Conservation (phyloP, 495 filamentous ascomycete species). For the Lentithecium fluviatile region DNA sequence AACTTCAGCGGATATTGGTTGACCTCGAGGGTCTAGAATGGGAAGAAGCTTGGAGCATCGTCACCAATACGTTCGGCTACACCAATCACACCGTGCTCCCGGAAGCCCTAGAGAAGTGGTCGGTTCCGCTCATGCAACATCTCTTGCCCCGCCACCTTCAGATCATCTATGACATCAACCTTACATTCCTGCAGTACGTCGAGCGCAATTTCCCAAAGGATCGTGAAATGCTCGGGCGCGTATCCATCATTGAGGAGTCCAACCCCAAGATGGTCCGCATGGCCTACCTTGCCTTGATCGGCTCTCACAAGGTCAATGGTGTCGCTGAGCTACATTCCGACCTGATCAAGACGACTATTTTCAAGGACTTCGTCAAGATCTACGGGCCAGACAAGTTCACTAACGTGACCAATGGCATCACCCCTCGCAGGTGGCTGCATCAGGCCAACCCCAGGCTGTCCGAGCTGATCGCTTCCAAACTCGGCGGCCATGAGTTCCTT, state of each 20-base stretch:
- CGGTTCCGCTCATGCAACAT: slow-evolving; percentile 86
- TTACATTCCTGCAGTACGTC: slow-evolving; percentile 85
- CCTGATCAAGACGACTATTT: slow-evolving; percentile 95
- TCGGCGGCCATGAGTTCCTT: slow-evolving; percentile 77
- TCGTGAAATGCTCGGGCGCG: slow-evolving; percentile 74
- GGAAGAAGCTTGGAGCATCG: slow-evolving; percentile 84
- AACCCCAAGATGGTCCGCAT: slow-evolving; percentile 98
- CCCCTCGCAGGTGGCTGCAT: slow-evolving; percentile 91
- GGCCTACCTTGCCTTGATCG: slow-evolving; percentile 92
- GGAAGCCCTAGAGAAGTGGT: slow-evolving; percentile 98
- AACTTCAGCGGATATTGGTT: slow-evolving; percentile 87
- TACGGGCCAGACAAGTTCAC: slow-evolving; percentile 97
- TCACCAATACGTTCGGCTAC: slow-evolving; percentile 77
- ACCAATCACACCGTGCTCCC: slow-evolving; percentile 98
- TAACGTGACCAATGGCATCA: slow-evolving; percentile 98
- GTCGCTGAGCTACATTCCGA: slow-evolving; percentile 97
- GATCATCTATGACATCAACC: slow-evolving; percentile 98
- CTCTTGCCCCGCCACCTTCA: slow-evolving; percentile 92
- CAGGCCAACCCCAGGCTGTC: slow-evolving; percentile 94
- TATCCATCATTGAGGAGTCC: slow-evolving; percentile 96
- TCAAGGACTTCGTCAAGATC: slow-evolving; percentile 94
- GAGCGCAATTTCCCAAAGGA: slow-evolving; percentile 89
- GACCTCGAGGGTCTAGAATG: slow-evolving; percentile 88
- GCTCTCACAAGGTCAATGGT: slow-evolving; percentile 98
- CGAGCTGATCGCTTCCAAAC: slow-evolving; percentile 85